phyloP scores from a whole-genome alignment of 352 stramenopile genomes.

The Phytophthora agathidicida region DNA sequence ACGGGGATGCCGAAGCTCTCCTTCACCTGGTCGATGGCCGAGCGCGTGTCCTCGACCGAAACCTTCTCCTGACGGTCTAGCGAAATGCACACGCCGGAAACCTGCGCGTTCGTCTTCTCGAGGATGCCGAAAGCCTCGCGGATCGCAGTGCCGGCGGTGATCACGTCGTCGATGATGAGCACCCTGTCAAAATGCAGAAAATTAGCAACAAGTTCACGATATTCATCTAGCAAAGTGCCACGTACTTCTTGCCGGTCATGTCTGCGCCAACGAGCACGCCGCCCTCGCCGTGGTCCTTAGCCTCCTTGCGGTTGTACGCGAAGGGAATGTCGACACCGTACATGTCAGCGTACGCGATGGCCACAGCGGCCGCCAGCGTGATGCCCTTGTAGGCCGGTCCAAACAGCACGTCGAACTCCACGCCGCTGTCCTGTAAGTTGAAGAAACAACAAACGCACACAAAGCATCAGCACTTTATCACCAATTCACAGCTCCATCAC shows the following conservation, averaged over 20 bases:
- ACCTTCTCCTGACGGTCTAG: conserved; percentile 98
- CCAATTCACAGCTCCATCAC: conserved; percentile 1
- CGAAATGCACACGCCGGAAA: conserved; percentile 96
- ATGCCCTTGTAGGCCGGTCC: conserved; percentile 99
- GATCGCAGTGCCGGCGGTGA: conserved; percentile 99
- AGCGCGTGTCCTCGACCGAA: conserved; percentile 91
- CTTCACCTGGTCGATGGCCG: conserved; percentile 93
- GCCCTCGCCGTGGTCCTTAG: conserved; percentile 99
- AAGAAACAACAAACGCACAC: conserved; percentile 15
- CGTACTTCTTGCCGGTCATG: conserved; percentile 93
- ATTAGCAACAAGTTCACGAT: conserved; percentile 1
- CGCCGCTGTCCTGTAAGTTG: conserved; percentile 66
- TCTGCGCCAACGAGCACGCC: conserved; percentile 95
- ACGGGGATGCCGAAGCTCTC: conserved; percentile 92
- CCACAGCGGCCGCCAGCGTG: conserved; percentile 95
- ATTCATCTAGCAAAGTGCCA: not conserved
- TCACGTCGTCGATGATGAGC: conserved; percentile 99
- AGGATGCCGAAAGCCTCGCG: conserved; percentile 94
- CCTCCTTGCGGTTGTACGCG: conserved; percentile 99
- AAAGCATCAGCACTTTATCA: conserved; percentile 6
- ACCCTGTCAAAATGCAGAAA: conserved; percentile 62
- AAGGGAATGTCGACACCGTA: conserved; percentile 95
- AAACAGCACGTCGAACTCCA: conserved; percentile 99
- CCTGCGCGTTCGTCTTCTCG: conserved; percentile 89
- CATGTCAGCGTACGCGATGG: conserved; percentile 91